A percentile compares a stretch with the other conserved stretches of the same genome.
Evolutionary conservation across 345 rosid genomes (phyloP).

Genomic region (Sonneratia alba): DNA sequence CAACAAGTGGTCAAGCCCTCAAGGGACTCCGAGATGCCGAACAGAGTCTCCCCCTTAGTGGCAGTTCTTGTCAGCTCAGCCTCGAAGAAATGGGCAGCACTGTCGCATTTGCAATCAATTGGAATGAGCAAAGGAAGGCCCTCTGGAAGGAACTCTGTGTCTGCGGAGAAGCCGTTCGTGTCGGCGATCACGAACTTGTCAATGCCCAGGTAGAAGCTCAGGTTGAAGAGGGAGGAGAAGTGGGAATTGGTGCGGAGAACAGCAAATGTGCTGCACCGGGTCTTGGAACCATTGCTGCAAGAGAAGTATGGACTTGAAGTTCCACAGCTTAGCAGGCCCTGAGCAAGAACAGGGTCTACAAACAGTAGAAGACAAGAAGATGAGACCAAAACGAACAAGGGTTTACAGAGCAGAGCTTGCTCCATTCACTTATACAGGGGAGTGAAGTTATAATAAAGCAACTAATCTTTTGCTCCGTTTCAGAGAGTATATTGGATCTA

Average conservation of each 20-base stretch:
- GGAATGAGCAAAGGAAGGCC: constrained; percentile 51
- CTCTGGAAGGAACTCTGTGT: constrained; percentile 36
- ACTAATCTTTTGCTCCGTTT: constrained; percentile 12
- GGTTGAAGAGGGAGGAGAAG: constrained; percentile 49
- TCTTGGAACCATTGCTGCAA: constrained; percentile 29
- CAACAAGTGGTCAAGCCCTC: constrained; percentile 66
- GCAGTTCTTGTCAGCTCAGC: constrained; percentile 41
- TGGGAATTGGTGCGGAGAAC: constrained; percentile 40
- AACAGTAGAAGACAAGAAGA: constrained; percentile 19
- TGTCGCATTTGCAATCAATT: constrained; percentile 45
- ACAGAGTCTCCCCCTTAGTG: constrained; percentile 53
- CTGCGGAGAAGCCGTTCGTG: constrained; percentile 41
- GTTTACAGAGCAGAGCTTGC: constrained; percentile 28
- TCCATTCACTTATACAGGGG: constrained; percentile 12
- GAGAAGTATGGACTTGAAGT: constrained; percentile 35
- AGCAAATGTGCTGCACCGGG: constrained; percentile 45
- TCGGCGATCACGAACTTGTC: constrained; percentile 28
- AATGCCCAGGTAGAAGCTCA: constrained; percentile 48
- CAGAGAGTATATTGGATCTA: constrained; percentile 43
- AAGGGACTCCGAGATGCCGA: constrained; percentile 44
- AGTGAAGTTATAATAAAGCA: not conserved
- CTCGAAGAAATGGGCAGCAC: constrained; percentile 37
- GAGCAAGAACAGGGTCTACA: constrained; percentile 25
- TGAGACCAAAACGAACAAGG: constrained; percentile 32
- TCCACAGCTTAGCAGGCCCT: constrained; percentile 43